Base-by-base conservation (phyloP, 441 rosid genomes). In the Daphne laureola region DNA sequence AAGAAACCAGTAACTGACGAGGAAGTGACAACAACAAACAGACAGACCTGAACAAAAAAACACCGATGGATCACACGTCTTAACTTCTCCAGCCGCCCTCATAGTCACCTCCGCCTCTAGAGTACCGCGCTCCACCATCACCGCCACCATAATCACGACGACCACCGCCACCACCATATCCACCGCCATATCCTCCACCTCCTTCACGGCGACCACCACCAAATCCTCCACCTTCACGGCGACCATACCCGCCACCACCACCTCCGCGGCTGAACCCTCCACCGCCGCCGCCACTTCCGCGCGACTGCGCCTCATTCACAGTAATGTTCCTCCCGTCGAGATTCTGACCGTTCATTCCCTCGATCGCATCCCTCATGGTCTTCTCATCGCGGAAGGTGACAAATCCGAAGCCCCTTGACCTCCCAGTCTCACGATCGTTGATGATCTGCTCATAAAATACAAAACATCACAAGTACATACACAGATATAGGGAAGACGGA, bases 241-340 rank as follows among this genome's bases (percentile, higher is more conserved):
- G 36, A 5, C 36, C 36, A 31, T 31, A 31, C 9, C 36, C 36
- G 9, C 59, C 50, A 1, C 73, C 67, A 0, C 69, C 55, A 1
- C 79, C 75, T 1, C 61, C 47, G 0, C 68, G 63, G 0, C 75
- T 71, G 1, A 73, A 65, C 0, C 78, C 76, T 13, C 89, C 78
- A 0, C 81, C 81, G 0, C 84, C 81, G 0, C 84, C 83, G 0
- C 85, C 77, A 16, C 84, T 50, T n/a, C 78, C 71, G 8, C 90
- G 85, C 0, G 96, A 88, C 64, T 88, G 91, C 11, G 90, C 93
- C 62, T 87, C 86, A 70, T 84, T 87, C 0, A 84, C 89, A 2
- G 88, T 84, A 38, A 88, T 88, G 59, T 65, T 81, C 49, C 94
- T 83, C 3, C 89, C 89, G 14, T 88, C 91, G 0, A 83, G 89